Percentiles rank a stretch among this genome's conserved stretches.
Evolutionary conservation across 1,284 basidiomycete species (phyloP).

Genomic region (Boletus mariae): DNA sequence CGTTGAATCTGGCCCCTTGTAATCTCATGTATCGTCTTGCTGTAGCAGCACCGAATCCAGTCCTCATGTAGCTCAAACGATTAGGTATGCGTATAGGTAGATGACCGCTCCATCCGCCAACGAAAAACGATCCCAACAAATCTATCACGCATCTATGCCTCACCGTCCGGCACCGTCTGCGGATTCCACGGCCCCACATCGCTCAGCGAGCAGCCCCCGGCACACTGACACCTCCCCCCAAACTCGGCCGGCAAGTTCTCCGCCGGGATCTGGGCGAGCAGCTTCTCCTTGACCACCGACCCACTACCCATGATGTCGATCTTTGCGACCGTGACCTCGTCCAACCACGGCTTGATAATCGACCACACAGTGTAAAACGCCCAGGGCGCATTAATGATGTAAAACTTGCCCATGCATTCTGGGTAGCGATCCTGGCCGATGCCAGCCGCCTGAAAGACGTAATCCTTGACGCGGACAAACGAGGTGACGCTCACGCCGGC

Average conservation of each 20-base stretch:
- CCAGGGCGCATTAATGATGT: constrained; percentile 94
- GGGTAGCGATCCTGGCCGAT: constrained; percentile 94
- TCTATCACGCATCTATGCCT: constrained; percentile 14
- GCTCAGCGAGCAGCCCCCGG: constrained; percentile 81
- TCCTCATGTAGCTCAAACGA: constrained; percentile 19
- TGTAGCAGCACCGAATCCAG: neutral
- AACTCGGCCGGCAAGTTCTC: constrained; percentile 85
- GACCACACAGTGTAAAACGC: constrained; percentile 88
- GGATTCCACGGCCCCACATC: constrained; percentile 94
- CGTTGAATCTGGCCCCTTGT: constrained; percentile 1
- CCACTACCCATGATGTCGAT: constrained; percentile 75
- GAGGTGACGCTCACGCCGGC: constrained; percentile 75
- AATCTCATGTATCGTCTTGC: neutral
- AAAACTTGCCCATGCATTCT: constrained; percentile 95
- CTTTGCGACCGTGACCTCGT: constrained; percentile 92
- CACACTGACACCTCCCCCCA: constrained; percentile 81
- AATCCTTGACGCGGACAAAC: constrained; percentile 93
- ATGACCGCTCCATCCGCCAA: constrained; percentile 20
- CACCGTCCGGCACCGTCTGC: constrained; percentile 9
- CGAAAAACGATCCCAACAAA: neutral
- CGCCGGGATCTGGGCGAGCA: constrained; percentile 77
- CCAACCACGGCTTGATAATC: constrained; percentile 91
- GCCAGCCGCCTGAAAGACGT: constrained; percentile 74
- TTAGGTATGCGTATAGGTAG: constrained; percentile 33
- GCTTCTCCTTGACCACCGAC: constrained; percentile 57